phyloP scores from a whole-genome alignment of 73 alveolate species.

The Effrenium voratum region DNA sequence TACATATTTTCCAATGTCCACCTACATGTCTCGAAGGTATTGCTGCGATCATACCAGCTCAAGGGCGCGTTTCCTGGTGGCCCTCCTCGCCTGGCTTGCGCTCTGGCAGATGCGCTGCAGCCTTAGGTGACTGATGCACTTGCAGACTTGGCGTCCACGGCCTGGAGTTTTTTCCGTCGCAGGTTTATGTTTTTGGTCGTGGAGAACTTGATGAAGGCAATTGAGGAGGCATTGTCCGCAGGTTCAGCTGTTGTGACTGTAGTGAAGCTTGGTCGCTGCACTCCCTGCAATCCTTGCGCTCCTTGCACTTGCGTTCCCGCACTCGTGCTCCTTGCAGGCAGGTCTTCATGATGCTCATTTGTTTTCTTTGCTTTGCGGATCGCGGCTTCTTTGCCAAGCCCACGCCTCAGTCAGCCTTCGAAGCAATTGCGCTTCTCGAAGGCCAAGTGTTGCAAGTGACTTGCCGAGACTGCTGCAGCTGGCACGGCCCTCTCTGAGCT shows the following conservation, averaged over 20 bases:
- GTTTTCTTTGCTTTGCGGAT: too few relatives aligned
- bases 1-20: background rate
- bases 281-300: too few relatives aligned
- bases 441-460: background rate
- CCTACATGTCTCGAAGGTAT: conserved; percentile 4
- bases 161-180: background rate
- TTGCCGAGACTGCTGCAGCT: conserved; percentile 32
- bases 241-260: too few relatives aligned
- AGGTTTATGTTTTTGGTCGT: conserved; percentile 70
- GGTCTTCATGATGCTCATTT: too few relatives aligned
- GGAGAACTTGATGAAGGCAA: conserved; percentile 46
- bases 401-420: background rate
- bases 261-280: too few relatives aligned
- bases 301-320: too few relatives aligned
- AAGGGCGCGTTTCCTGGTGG: conserved; percentile 85
- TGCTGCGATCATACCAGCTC: conserved; percentile 20
- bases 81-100: conserved; percentile 45
- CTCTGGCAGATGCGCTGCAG: conserved; percentile 50
- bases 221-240: background rate
- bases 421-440: background rate
- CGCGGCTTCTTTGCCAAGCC: conserved; percentile 57
- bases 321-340: too few relatives aligned
- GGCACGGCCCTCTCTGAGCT: background rate
- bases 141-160: background rate
- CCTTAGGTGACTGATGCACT: background rate